Percentiles rank a stretch among this genome's conserved stretches.
Evolutionary conservation across 805 yeast species (phyloP).

Genomic region (Nakazawaea wickerhamii): DNA sequence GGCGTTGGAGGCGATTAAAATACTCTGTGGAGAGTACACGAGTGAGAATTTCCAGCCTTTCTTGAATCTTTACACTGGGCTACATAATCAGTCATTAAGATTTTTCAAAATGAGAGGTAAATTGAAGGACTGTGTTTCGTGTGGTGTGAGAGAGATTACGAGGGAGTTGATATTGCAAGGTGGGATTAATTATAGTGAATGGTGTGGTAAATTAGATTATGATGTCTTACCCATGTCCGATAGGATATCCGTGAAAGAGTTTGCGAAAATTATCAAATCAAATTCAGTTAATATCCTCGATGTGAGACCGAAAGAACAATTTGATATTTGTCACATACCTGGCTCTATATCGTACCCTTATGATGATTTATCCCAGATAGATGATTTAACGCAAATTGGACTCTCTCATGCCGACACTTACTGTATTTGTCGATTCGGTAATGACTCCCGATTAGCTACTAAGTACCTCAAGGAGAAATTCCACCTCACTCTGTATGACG

Average conservation of each 20-base stretch:
- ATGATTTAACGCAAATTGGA: conserved; percentile 18
- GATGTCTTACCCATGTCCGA: conserved; percentile 38
- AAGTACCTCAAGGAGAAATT: conserved; percentile 44
- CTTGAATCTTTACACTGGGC: conserved; percentile 62
- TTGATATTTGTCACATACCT: conserved; percentile 55
- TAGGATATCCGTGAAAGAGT: conserved; percentile 42
- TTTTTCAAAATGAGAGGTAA: conserved; percentile 75
- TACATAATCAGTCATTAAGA: conserved; percentile 59
- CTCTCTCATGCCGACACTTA: conserved; percentile 26
- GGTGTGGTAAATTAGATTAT: conserved; percentile 63
- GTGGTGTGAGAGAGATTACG: conserved; percentile 55
- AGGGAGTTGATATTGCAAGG: conserved; percentile 39
- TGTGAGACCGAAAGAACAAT: conserved; percentile 80
- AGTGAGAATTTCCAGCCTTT: conserved; percentile 57
- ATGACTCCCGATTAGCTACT: conserved; percentile 83
- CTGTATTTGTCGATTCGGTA: conserved; percentile 83
- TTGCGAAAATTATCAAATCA: conserved; percentile 15
- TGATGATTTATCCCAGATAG: conserved; percentile 35
- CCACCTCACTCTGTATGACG: conserved; percentile 48
- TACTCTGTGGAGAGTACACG: conserved; percentile 53
- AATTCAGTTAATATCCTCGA: conserved; percentile 47
- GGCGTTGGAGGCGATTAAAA: conserved; percentile 82
- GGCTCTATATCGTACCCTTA: conserved; percentile 61
- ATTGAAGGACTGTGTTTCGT: conserved; percentile 54
- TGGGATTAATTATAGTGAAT: conserved; percentile 56